Percentiles rank a stretch among this genome's conserved stretches.
These are phyloP conservation scores for Verbascum thapsus DNA, from an alignment of 257 asterid species.

Conservation along the genomic window DNA sequence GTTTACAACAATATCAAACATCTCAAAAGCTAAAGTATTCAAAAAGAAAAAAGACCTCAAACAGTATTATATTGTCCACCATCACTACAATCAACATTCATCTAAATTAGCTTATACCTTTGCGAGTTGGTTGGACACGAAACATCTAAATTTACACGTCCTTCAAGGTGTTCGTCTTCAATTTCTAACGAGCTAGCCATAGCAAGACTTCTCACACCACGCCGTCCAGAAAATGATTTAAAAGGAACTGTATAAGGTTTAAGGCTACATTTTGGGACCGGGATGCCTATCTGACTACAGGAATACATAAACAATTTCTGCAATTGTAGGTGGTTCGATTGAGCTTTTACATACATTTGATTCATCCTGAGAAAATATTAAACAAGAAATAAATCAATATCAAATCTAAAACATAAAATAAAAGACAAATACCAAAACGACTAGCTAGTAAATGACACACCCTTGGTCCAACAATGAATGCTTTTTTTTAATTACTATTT, in stretches of 20 bases:
- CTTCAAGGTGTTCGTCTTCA: slow-evolving; percentile 29
- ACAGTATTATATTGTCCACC: neutral
- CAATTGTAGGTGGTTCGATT: slow-evolving; percentile 27
- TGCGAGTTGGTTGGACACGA: slow-evolving; percentile 34
- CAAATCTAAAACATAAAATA: slow-evolving; percentile 14
- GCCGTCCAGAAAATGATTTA: slow-evolving; percentile 24
- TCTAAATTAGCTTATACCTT: slow-evolving; percentile 42
- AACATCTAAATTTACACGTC: slow-evolving; percentile 29
- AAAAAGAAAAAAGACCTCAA: slow-evolving; percentile 12
- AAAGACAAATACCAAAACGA: neutral
- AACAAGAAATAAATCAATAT: neutral
- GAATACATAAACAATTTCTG: slow-evolving; percentile 35
- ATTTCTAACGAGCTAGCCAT: slow-evolving; percentile 33
- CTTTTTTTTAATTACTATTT: no score
- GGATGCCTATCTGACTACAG: slow-evolving; percentile 26
- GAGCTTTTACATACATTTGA: slow-evolving; percentile 26
- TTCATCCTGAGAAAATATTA: slow-evolving; percentile 45
- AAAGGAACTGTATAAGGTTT: slow-evolving; percentile 41
- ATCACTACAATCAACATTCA: neutral
- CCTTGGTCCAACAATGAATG: neutral
- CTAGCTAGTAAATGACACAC: neutral
- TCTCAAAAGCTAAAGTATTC: neutral
- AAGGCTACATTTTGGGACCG: slow-evolving; percentile 34
- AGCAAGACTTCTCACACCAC: slow-evolving; percentile 34
- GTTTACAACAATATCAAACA: slow-evolving; percentile 4